Evolutionary conservation across 306 rosid genomes (phyloP).

Genomic region (Quercus engelmannii): DNA sequence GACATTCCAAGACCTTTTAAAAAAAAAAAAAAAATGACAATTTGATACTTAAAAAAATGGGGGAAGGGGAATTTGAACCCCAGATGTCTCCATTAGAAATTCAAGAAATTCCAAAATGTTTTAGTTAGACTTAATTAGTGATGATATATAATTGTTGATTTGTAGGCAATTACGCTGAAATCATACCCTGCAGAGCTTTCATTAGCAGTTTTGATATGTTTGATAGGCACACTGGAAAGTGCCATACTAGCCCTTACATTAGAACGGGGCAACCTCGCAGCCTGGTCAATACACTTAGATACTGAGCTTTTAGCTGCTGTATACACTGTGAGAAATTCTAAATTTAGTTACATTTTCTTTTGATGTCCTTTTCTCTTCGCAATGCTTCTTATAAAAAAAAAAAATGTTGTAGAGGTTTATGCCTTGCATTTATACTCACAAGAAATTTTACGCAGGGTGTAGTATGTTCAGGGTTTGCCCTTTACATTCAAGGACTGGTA

Average conservation of each 20-base stretch:
- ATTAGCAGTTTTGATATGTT: slow-evolving; percentile 46
- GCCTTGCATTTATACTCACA: neutral
- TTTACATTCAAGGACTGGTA: slow-evolving; percentile 39
- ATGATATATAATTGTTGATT: neutral
- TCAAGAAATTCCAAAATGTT: no score
- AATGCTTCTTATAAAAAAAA: neutral
- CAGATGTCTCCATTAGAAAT: no score
- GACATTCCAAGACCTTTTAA: no score
- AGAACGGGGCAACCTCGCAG: slow-evolving; percentile 40
- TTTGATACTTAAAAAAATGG: no score
- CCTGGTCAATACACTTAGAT: slow-evolving; percentile 45
- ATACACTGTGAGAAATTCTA: slow-evolving; percentile 34
- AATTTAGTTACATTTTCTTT: neutral
- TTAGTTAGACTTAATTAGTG: no score
- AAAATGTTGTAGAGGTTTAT: no score
- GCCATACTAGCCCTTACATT: slow-evolving; percentile 29
- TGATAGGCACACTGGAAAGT: slow-evolving; percentile 34
- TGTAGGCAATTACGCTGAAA: slow-evolving; percentile 45
- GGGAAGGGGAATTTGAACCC: no score
- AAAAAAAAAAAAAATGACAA: no score
- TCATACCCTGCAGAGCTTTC: slow-evolving; percentile 56
- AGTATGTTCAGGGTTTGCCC: slow-evolving; percentile 36
- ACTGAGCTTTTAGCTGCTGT: slow-evolving; percentile 29
- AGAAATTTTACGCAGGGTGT: slow-evolving; percentile 43
- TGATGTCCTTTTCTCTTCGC: no score